phyloP scores from a whole-genome alignment of 2,329 filamentous ascomycete genomes.

The Aurifilum marmelostoma region DNA sequence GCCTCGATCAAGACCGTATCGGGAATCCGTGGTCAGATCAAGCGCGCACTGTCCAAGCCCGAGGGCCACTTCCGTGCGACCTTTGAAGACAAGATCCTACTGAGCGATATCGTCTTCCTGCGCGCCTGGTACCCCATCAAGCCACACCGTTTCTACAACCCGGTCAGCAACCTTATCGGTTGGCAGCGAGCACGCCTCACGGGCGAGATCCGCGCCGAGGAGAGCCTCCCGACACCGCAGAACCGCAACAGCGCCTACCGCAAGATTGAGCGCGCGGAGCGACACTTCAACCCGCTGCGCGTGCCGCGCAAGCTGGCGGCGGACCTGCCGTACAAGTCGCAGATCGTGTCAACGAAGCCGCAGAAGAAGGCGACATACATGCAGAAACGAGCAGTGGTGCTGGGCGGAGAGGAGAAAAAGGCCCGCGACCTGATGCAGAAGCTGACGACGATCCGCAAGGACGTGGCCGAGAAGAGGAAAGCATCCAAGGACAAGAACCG shows the following conservation, averaged over 20 bases:
- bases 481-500: conserved; percentile 88
- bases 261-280: conserved; percentile 63
- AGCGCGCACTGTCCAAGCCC: conserved; percentile 88
- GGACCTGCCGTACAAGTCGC: conserved; percentile 87
- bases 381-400: conserved; percentile 92
- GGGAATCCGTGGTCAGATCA: conserved; percentile 94
- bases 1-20: conserved; percentile 95
- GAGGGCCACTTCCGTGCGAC: conserved; percentile 96
- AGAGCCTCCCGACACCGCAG: conserved; percentile 75
- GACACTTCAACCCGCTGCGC: conserved; percentile 78
- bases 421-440: conserved; percentile 90
- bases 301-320: conserved; percentile 82
- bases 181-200: conserved; percentile 96
- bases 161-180: conserved; percentile 88
- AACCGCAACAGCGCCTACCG: conserved; percentile 87
- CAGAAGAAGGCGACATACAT: conserved; percentile 84
- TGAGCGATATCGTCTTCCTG: conserved; percentile 95
- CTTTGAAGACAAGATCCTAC: conserved; percentile 97
- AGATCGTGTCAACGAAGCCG: conserved; percentile 80
- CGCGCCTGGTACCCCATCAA: conserved; percentile 96
- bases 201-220: conserved; percentile 81
- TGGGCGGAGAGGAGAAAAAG: conserved; percentile 84
- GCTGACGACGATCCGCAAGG: conserved; percentile 85
- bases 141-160: conserved; percentile 95
- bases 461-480: conserved; percentile 81